A percentile compares a stretch with the other conserved stretches of the same genome.
Conservation (phyloP, 2,329 filamentous ascomycete species). For the Neoscytalidium dimidiatum region DNA sequence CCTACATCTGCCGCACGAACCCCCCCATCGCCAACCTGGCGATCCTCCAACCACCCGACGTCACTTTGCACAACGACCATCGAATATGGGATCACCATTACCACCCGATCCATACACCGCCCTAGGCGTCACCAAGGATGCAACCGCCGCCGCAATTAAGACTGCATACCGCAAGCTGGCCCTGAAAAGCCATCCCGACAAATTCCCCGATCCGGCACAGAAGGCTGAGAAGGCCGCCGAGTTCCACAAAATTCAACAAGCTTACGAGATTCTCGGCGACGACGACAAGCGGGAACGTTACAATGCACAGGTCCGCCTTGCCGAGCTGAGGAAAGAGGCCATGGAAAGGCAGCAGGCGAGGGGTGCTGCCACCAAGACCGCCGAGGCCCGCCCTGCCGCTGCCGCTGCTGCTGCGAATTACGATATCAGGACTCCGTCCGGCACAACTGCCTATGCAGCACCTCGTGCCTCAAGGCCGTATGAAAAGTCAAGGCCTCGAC, state of each 20-base stretch:
- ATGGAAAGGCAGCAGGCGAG: slow-evolving; percentile 46
- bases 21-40: slow-evolving; percentile 21
- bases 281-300: slow-evolving; percentile 72
- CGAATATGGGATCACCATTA: slow-evolving; percentile 44
- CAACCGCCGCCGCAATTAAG: slow-evolving; percentile 71
- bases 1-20: slow-evolving; percentile 19
- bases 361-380: slow-evolving; percentile 26
- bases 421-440: slow-evolving; percentile 24
- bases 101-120: slow-evolving; percentile 76
- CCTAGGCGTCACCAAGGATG: slow-evolving; percentile 73
- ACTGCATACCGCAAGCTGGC: slow-evolving; percentile 82
- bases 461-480: slow-evolving; percentile 20
- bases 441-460: slow-evolving; percentile 22
- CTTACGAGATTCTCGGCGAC: slow-evolving; percentile 87
- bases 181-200: slow-evolving; percentile 88
- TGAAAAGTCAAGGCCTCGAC: slow-evolving; percentile 31
- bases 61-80: slow-evolving; percentile 39
- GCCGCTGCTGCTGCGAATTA: slow-evolving; percentile 29
- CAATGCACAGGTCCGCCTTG: slow-evolving; percentile 72
- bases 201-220: slow-evolving; percentile 74
- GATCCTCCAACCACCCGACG: slow-evolving; percentile 4
- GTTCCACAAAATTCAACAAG: slow-evolving; percentile 89
- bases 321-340: slow-evolving; percentile 62
- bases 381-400: slow-evolving; percentile 34
- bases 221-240: slow-evolving; percentile 80